Evolutionary conservation across 805 yeast genomes (phyloP).

Genomic region (Kluyveromyces dobzhanskii): DNA sequence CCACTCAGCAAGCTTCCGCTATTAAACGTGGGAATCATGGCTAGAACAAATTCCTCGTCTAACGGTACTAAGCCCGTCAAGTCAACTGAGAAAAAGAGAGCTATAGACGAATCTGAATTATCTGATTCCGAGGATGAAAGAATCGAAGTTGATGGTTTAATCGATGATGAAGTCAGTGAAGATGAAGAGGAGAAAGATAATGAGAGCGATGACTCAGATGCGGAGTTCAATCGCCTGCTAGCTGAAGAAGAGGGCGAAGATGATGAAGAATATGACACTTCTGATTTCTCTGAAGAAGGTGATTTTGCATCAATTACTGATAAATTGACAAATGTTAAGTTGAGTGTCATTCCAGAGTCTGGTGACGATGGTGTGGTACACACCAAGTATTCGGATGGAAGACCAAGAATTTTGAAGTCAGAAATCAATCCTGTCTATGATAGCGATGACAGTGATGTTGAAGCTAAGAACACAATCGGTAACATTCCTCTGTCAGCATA

Average conservation of each 20-base stretch:
- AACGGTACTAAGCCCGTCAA: neutral
- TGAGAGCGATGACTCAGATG: constrained; percentile 48
- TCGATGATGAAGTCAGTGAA: constrained; percentile 19
- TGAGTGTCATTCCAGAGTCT: constrained; percentile 38
- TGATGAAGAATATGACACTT: constrained; percentile 20
- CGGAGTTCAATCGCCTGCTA: constrained; percentile 52
- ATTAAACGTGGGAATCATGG: constrained; percentile 2
- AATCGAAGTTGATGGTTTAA: constrained; percentile 15
- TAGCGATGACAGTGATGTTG: constrained; percentile 82
- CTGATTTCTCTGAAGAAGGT: constrained; percentile 31
- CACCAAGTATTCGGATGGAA: constrained; percentile 67
- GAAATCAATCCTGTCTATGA: constrained; percentile 94
- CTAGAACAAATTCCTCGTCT: neutral
- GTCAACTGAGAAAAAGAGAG: constrained; percentile 14
- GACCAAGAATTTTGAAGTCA: constrained; percentile 68
- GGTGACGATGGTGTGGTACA: constrained; percentile 24
- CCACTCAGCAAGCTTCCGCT: too few species aligned
- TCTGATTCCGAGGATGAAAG: constrained; percentile 14
- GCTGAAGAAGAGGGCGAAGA: constrained; percentile 40
- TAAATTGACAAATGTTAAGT: constrained; percentile 43
- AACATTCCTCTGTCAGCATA: constrained; percentile 88
- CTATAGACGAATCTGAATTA: constrained; percentile 15
- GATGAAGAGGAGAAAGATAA: constrained; percentile 19
- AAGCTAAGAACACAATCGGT: constrained; percentile 84
- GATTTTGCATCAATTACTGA: constrained; percentile 45